Base-by-base conservation (phyloP, 805 yeast genomes). In the Candida pseudoglaebosa region DNA sequence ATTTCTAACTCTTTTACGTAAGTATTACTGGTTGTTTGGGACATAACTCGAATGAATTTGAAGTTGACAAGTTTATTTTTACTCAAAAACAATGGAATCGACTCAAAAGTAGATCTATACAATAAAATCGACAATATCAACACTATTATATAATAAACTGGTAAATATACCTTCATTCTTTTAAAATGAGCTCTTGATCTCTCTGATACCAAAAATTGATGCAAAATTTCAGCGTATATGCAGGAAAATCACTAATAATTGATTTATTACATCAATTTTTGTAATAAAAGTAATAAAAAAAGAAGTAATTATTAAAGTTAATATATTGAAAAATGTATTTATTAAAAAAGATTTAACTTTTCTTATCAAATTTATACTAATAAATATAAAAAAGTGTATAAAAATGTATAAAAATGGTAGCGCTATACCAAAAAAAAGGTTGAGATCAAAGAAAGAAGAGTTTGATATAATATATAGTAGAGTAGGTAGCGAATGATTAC, bases 1-100 rank as follows among this genome's bases (percentile, higher is more conserved):
- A 91, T 75, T 40, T 73, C 66, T 17, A 83, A 73, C 62, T 91
- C 99, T 54, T 66, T 76, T 31, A 71, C 70, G 57, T 78, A 85
- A 10, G 59, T 55, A 31, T 26, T n/a, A 6, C 40, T 36, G n/a
- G 33, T 28, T 3, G 44, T 13, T 26, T 26, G 29, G n/a, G 29
- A 26, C 29, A 26, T 26, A 5, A 9, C 29, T 26, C 29, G 29
- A 26, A 5, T 10, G 7, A 26, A 26, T 26, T 26, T 26, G 29
- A 26, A 26, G 13, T 13, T 26, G 15, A 15, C 15, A 13, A 26
- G 9, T 13, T 13, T n/a, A 13, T 10, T 6, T 26, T 26, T 26
- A 26, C 15, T 26, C 15, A 26, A 26, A 10, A 26, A 26, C 29
- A 26, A 26, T 5, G 12, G 13, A 7, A 26, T 5, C 12, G 29